These are phyloP conservation scores for Esteya vermicola DNA, from an alignment of 2,329 filamentous ascomycete genomes.

Conservation along the genomic window DNA sequence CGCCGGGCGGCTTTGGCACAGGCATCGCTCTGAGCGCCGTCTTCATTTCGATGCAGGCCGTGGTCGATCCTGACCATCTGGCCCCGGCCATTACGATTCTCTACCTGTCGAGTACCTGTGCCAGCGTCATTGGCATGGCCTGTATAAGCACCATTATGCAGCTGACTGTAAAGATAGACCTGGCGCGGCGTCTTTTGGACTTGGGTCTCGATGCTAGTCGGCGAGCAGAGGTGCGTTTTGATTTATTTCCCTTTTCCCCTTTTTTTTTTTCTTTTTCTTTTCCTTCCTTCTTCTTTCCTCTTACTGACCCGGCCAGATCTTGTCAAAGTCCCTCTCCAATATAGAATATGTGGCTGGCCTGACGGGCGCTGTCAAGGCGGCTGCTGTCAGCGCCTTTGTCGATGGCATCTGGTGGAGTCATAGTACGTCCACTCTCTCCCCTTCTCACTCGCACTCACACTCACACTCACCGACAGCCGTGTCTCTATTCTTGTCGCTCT, in stretches of 20 bases:
- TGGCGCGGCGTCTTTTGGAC: slow-evolving; percentile 11
- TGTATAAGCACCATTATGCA: slow-evolving; percentile 22
- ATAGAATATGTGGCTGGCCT: slow-evolving; percentile 8
- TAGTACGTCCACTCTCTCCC: slow-evolving; percentile 2
- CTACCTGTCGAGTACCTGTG: slow-evolving; percentile 22
- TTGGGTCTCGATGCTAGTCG: slow-evolving; percentile 12
- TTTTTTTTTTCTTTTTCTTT: no score
- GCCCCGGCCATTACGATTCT: slow-evolving; percentile 26
- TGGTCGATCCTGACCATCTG: slow-evolving; percentile 21
- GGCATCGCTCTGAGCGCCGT: slow-evolving; percentile 25
- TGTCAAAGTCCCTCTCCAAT: slow-evolving; percentile 6
- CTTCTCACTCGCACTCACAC: no score
- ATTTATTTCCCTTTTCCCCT: no score
- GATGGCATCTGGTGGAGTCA: slow-evolving; percentile 12
- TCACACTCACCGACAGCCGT: slow-evolving; percentile 5
- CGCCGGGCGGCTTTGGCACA: slow-evolving; percentile 32
- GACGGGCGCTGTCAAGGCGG: slow-evolving; percentile 5
- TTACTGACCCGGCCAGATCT: slow-evolving; percentile 3
- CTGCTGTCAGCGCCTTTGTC: slow-evolving; percentile 9
- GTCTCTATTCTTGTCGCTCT: slow-evolving; percentile 8
- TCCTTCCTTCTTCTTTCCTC: no score
- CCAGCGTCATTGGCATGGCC: slow-evolving; percentile 23
- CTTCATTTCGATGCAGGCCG: slow-evolving; percentile 27
- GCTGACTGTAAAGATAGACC: slow-evolving; percentile 10
- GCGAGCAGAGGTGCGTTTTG: slow-evolving; percentile 11